These are phyloP conservation scores for Colletotrichum salicis DNA, from an alignment of 2,329 filamentous ascomycete genomes.

Conservation along the genomic window DNA sequence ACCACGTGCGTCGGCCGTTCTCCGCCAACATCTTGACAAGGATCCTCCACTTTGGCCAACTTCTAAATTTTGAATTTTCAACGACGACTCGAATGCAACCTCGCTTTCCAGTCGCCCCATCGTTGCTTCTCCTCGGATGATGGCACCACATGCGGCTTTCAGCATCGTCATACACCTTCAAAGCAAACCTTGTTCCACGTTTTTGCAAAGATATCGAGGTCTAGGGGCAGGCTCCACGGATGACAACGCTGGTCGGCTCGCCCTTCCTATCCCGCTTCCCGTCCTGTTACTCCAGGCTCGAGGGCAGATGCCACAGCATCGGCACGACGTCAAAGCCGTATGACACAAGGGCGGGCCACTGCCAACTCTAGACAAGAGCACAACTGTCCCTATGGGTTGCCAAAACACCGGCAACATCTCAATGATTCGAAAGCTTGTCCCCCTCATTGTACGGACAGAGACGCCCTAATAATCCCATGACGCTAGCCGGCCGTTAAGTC, in stretches of 20 bases:
- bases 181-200: background rate
- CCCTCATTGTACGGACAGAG: background rate
- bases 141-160: background rate
- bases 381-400: background rate
- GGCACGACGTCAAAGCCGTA: background rate
- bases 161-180: background rate
- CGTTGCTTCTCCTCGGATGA: background rate
- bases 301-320: background rate
- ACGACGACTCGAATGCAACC: background rate
- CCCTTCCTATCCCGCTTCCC: constrained; percentile 4
- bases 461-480: too few species aligned
- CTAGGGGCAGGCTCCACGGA: background rate
- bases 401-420: background rate
- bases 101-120: background rate
- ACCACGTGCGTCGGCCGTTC: background rate
- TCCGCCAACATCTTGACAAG: background rate
- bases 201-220: background rate
- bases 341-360: background rate
- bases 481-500: too few species aligned
- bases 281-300: background rate
- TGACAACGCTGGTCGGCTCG: constrained; percentile 4
- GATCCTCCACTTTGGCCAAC: background rate
- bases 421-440: background rate
- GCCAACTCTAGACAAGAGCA: constrained; percentile 1
- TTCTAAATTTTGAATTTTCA: background rate